phyloP scores from a whole-genome alignment of 2,329 filamentous ascomycete genomes.

The Colletotrichum tabaci region DNA sequence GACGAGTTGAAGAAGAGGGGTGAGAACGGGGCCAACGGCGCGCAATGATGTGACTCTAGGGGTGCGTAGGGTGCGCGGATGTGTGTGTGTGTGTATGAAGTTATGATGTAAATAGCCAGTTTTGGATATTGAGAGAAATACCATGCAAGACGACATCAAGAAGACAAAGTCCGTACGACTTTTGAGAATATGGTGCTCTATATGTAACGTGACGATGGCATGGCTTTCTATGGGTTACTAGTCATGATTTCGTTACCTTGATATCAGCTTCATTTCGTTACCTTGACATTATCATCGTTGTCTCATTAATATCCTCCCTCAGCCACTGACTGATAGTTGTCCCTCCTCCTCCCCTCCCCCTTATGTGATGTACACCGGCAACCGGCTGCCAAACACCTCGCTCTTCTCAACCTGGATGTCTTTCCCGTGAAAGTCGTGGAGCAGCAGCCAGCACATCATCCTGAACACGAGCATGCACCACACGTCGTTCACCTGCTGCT shows the following conservation, averaged over 20 bases:
- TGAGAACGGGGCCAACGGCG: conserved; percentile 16
- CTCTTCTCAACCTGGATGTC: conserved; percentile 53
- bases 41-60: neutral
- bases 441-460: conserved; percentile 55
- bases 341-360: neutral
- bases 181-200: neutral
- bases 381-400: conserved; percentile 52
- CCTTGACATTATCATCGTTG: neutral
- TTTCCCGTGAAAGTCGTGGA: conserved; percentile 56
- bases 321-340: neutral
- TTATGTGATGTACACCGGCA: conserved; percentile 53
- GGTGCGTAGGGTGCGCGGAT: too few relatives aligned
- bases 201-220: too few relatives aligned
- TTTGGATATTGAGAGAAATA: neutral
- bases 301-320: neutral
- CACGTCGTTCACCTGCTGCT: conserved; percentile 43
- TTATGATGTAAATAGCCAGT: neutral
- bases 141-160: neutral
- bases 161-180: neutral
- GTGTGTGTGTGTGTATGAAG: neutral
- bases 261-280: conserved; percentile 2
- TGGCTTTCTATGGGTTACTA: neutral
- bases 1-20: conserved; percentile 51
- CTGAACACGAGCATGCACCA: conserved; percentile 55
- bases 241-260: neutral